Conservation (phyloP, 768 basidiomycete genomes). For the Amanita molliuscula region DNA sequence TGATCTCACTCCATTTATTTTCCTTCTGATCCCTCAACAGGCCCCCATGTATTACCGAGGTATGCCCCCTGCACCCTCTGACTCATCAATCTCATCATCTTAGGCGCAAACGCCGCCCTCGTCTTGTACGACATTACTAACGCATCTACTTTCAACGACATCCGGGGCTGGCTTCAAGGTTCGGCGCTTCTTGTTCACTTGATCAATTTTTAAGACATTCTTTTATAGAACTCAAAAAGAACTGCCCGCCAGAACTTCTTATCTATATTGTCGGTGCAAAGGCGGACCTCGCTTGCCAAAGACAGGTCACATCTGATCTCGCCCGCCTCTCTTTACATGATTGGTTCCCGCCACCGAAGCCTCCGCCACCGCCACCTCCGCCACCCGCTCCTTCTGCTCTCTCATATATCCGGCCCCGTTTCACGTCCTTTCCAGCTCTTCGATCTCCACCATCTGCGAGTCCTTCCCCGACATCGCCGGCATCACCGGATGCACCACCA, state of each 20-base stretch:
- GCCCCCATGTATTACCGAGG: slow-evolving; percentile 94
- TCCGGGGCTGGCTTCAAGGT: slow-evolving; percentile 90
- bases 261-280: slow-evolving; percentile 96
- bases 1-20: slow-evolving; percentile 6
- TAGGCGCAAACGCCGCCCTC: slow-evolving; percentile 87
- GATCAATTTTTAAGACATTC: slow-evolving; percentile 10
- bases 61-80: slow-evolving; percentile 12
- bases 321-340: slow-evolving; percentile 76
- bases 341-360: slow-evolving; percentile 79
- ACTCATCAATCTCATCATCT: slow-evolving; percentile 10
- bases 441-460: slow-evolving; percentile 48
- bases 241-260: slow-evolving; percentile 78
- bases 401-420: slow-evolving; percentile 70
- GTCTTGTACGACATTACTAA: slow-evolving; percentile 95
- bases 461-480: slow-evolving; percentile 30
- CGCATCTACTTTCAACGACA: slow-evolving; percentile 77
- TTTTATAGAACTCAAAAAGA: slow-evolving; percentile 74
- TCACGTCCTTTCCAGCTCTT: slow-evolving; percentile 59
- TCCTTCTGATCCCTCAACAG: slow-evolving; percentile 24
- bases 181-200: slow-evolving; percentile 15
- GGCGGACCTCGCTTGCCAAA: slow-evolving; percentile 62
- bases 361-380: slow-evolving; percentile 56
- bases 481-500: slow-evolving; percentile 48
- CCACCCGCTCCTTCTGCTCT: slow-evolving; percentile 48
- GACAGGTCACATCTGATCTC: slow-evolving; percentile 73